Conservation (phyloP, 2,329 filamentous ascomycete species). For the Shiraia bambusicola region DNA sequence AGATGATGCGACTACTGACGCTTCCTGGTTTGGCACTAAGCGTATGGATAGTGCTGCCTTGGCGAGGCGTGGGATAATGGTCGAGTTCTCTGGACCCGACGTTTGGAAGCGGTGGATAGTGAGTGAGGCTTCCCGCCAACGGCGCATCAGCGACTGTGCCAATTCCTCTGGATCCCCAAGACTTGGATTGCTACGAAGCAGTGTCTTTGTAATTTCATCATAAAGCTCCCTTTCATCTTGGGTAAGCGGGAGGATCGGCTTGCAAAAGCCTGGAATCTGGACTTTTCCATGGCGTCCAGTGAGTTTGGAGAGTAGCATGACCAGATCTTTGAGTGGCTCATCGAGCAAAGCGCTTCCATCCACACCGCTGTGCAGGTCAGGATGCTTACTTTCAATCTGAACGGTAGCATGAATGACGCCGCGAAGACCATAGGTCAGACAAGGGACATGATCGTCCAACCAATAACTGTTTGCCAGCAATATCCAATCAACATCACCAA, state of each 20-base stretch:
- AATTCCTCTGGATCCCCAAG: constrained; percentile 67
- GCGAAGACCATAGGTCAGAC: constrained; percentile 88
- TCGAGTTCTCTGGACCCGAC: constrained; percentile 83
- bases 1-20: constrained; percentile 69
- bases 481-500: constrained; percentile 92
- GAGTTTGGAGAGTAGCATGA: constrained; percentile 76
- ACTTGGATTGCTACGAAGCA: constrained; percentile 70
- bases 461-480: constrained; percentile 97
- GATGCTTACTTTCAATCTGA: constrained; percentile 79
- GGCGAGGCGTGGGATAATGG: constrained; percentile 86
- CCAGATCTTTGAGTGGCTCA: constrained; percentile 89
- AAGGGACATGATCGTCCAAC: constrained; percentile 94
- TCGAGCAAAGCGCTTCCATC: constrained; percentile 89
- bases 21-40: constrained; percentile 89
- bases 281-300: constrained; percentile 80
- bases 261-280: constrained; percentile 85
- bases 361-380: constrained; percentile 94
- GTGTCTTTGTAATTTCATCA: constrained; percentile 75
- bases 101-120: constrained; percentile 93
- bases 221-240: constrained; percentile 77
- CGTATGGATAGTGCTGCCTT: constrained; percentile 87
- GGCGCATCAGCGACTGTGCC: constrained; percentile 82
- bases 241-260: constrained; percentile 74
- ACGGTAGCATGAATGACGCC: constrained; percentile 93
- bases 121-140: constrained; percentile 92